Evolutionary conservation across 2,329 filamentous ascomycete species (phyloP).

Genomic region (Dactylellina sp.): DNA sequence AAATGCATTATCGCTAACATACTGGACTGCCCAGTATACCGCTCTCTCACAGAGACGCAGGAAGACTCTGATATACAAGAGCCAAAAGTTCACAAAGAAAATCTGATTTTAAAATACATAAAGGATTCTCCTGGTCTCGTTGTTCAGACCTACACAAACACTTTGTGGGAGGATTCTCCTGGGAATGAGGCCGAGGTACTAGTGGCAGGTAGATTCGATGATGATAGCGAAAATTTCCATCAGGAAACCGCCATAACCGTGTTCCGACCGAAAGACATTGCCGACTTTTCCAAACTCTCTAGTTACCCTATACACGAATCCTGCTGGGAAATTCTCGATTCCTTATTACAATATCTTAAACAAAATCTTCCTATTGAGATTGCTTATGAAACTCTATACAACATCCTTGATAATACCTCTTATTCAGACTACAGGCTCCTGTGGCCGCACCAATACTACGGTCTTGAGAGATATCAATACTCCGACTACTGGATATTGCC

Average conservation of each 20-base stretch:
- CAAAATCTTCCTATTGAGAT: not conserved
- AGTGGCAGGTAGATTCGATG: not conserved
- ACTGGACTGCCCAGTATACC: too few species aligned
- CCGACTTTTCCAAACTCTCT: not conserved
- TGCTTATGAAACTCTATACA: not conserved
- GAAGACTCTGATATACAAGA: too few species aligned
- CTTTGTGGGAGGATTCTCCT: too few species aligned
- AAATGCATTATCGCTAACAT: too few species aligned
- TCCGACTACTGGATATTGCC: not conserved
- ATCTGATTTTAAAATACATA: too few species aligned
- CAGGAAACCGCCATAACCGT: not conserved
- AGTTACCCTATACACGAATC: conserved; percentile 17
- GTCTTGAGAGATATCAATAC: conserved; percentile 1
- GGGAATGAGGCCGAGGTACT: too few species aligned
- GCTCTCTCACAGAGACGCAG: too few species aligned
- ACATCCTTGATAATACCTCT: conserved; percentile 11
- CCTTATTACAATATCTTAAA: not conserved
- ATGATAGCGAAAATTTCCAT: conserved; percentile 2
- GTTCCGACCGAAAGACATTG: not conserved
- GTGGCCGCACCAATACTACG: conserved; percentile 26
- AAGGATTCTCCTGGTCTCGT: too few species aligned
- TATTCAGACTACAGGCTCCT: conserved; percentile 11
- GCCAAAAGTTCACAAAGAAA: too few species aligned
- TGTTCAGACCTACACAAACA: too few species aligned
- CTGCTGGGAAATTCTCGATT: conserved; percentile 6